Evolutionary conservation across 2,329 filamentous ascomycete species (phyloP).

Genomic region (Alternaria arborescens): DNA sequence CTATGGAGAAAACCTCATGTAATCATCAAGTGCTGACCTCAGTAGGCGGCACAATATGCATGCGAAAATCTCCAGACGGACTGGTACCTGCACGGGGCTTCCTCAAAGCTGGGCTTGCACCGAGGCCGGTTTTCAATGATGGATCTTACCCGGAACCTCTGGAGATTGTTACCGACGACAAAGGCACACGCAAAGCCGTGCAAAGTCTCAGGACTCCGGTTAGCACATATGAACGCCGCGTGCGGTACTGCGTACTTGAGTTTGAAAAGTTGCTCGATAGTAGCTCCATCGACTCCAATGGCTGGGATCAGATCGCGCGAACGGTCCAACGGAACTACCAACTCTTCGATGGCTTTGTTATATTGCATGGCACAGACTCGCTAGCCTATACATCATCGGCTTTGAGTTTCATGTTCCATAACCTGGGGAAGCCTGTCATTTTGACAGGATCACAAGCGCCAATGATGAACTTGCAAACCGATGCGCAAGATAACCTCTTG

Average conservation of each 20-base stretch:
- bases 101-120: slow-evolving; percentile 81
- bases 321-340: slow-evolving; percentile 86
- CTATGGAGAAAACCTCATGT: not conserved
- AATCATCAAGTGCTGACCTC: slow-evolving; percentile 8
- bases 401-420: slow-evolving; percentile 90
- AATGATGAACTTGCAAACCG: slow-evolving; percentile 89
- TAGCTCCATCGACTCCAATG: slow-evolving; percentile 84
- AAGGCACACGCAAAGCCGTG: slow-evolving; percentile 61
- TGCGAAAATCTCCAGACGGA: slow-evolving; percentile 82
- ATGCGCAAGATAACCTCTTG: slow-evolving; percentile 89
- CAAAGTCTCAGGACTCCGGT: slow-evolving; percentile 80
- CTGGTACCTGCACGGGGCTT: slow-evolving; percentile 79
- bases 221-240: slow-evolving; percentile 80
- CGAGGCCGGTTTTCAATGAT: slow-evolving; percentile 87
- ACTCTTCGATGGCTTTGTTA: slow-evolving; percentile 88
- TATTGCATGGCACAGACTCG: slow-evolving; percentile 90
- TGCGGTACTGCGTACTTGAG: slow-evolving; percentile 85
- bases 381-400: slow-evolving; percentile 88
- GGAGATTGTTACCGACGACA: slow-evolving; percentile 63
- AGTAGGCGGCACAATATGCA: slow-evolving; percentile 80
- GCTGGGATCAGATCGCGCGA: slow-evolving; percentile 84
- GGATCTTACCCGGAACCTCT: slow-evolving; percentile 65
- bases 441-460: slow-evolving; percentile 76
- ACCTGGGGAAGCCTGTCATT: slow-evolving; percentile 89
- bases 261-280: slow-evolving; percentile 87